Percentiles rank a stretch among this genome's conserved stretches.
These are phyloP conservation scores for Pestalotiopsis sp. DNA, from an alignment of 2,329 filamentous ascomycete species.

Conservation along the genomic window DNA sequence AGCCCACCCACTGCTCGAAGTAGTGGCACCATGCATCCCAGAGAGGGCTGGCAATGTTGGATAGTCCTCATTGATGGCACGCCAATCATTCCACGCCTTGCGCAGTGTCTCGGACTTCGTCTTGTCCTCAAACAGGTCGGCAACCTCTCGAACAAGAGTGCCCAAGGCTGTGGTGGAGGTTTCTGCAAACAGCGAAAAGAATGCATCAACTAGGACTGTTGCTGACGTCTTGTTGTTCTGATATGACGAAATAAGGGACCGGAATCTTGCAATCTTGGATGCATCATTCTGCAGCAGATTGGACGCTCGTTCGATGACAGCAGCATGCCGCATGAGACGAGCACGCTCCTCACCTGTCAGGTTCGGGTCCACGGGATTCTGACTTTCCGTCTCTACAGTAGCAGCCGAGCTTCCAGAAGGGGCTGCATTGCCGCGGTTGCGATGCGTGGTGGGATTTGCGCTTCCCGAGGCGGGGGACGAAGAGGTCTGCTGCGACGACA, in stretches of 20 bases:
- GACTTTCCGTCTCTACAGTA: slow-evolving; percentile 46
- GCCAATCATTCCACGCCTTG: slow-evolving; percentile 93
- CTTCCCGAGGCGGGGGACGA: slow-evolving; percentile 27
- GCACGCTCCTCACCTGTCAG: slow-evolving; percentile 79
- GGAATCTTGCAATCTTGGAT: slow-evolving; percentile 76
- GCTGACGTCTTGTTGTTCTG: slow-evolving; percentile 71
- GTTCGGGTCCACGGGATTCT: slow-evolving; percentile 53
- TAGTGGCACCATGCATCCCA: slow-evolving; percentile 65
- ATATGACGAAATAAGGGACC: slow-evolving; percentile 77
- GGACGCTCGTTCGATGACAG: slow-evolving; percentile 83
- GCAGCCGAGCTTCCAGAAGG: slow-evolving; percentile 28
- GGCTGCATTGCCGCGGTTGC: slow-evolving; percentile 23
- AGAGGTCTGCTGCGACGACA: slow-evolving; percentile 57
- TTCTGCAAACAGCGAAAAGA: slow-evolving; percentile 83
- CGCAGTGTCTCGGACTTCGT: slow-evolving; percentile 73
- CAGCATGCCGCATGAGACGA: slow-evolving; percentile 75
- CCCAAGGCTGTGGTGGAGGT: slow-evolving; percentile 79
- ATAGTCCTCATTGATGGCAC: slow-evolving; percentile 94
- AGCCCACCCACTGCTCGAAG: slow-evolving; percentile 61
- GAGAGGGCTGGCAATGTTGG: slow-evolving; percentile 79
- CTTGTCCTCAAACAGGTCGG: slow-evolving; percentile 88
- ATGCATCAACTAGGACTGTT: slow-evolving; percentile 78
- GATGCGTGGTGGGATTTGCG: slow-evolving; percentile 46
- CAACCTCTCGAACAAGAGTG: slow-evolving; percentile 86
- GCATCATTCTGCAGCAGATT: slow-evolving; percentile 79